Percentiles rank a stretch among this genome's conserved stretches.
These are phyloP conservation scores for Rhizopogon vinicolor DNA, from an alignment of 768 basidiomycete species.

Conservation along the genomic window DNA sequence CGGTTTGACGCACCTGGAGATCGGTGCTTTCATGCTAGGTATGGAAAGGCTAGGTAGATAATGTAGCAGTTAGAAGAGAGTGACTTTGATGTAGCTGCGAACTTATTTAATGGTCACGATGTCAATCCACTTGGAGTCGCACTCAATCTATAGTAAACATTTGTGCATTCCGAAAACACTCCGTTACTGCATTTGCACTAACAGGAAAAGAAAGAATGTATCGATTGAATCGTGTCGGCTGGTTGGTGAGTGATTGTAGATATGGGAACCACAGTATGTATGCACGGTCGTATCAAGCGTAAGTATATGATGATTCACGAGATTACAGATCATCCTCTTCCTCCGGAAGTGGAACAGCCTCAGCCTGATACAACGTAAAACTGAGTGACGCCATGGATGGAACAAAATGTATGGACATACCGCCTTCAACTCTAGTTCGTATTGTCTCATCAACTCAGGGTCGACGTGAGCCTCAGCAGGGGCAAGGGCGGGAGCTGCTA, in stretches of 20 bases:
- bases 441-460: conserved; percentile 67
- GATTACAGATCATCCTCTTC: conserved; percentile 86
- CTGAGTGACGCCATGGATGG: conserved; percentile 5
- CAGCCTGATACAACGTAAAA: conserved; percentile 50
- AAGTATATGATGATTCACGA: conserved; percentile 12
- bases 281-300: conserved; percentile 17
- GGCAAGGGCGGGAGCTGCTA: conserved; percentile 92
- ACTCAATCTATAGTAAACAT: not conserved
- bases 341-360: conserved; percentile 91
- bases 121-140: not conserved
- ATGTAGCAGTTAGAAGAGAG: too few species aligned
- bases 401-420: conserved; percentile 32
- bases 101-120: not conserved
- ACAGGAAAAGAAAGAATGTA: conserved; percentile 10
- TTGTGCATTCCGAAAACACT: conserved; percentile 20
- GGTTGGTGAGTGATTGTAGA: conserved; percentile 12
- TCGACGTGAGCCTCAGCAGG: conserved; percentile 93
- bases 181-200: conserved; percentile 17
- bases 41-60: not conserved
- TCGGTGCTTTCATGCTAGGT: conserved; percentile 9
- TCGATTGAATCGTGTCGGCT: conserved; percentile 12
- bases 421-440: conserved; percentile 69
- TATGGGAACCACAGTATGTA: conserved; percentile 13
- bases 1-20: conserved; percentile 18
- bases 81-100: too few species aligned